Base-by-base conservation (phyloP, 768 basidiomycete species). In the Boletus tomentosulus region DNA sequence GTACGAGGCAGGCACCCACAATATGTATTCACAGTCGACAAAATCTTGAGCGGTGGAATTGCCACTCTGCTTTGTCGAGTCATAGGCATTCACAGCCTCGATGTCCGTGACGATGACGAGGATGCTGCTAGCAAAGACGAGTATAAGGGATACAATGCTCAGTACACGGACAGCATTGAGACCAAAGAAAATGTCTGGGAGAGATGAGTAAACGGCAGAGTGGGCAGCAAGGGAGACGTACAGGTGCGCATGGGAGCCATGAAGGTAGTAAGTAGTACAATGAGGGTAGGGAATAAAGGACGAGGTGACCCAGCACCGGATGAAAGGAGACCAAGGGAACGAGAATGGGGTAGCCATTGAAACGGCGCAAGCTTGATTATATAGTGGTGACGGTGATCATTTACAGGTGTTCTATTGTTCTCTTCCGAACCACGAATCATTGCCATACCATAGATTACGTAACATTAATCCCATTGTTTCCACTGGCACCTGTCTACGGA, bases 51-150 rank as follows among this genome's bases (percentile, higher is more conserved):
- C 69, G 24, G 71, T 70, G 39, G 57, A 47, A 39, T 67, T 71
- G 52, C 59, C 68, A 28, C 57, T 64, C 38, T 69, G 67, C 48
- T 71, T 68, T 27, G 71, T 76, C 8, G 78, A 73, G 58, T 78
- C 71, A 61, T 84, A 89, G 42, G 65, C 71, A 60, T 92, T 89
- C 56, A 91, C 85, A 15, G 89, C 89, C 60, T 85, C 74, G 56
- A 92, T 70, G 64, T 92, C 89, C 48, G 80, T 78, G 27, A 85
- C 85, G 42, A 91, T 77, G 27, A 83, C 84, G 50, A 89, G 79
- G 55, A 89, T 83, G 56, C 82, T 91, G 74, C 82, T 90, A 13
- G 89, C 75, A 57, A 96, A 87, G 42, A 92, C 89, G 45, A 95
- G 82, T 7, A 89, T 57, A 49, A 96, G 78, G 8, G 83, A 78